Evolutionary conservation across 139 green algal species (phyloP).

Genomic region (Chlamydomonas incerta): DNA sequence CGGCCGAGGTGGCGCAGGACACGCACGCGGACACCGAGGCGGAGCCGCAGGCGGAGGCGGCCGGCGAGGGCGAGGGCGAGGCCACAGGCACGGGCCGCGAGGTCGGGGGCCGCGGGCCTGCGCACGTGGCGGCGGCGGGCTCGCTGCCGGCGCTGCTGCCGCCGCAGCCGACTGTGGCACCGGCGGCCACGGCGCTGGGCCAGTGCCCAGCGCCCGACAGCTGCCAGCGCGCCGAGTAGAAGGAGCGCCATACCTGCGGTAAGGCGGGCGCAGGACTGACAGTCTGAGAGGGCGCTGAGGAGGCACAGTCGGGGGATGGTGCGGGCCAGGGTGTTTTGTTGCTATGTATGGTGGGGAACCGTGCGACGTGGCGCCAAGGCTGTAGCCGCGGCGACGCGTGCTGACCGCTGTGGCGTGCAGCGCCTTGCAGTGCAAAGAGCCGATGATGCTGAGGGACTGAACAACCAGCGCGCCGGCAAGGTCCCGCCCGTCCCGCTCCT

Average conservation of each 20-base stretch:
- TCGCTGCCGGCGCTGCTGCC: background rate
- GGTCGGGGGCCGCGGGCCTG: too few relatives aligned
- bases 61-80: background rate
- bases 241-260: conserved; percentile 48
- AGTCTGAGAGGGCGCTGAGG: background rate
- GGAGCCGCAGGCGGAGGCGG: background rate
- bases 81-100: background rate
- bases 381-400: too few relatives aligned
- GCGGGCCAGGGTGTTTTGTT: too few relatives aligned
- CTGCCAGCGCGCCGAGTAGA: conserved; percentile 61
- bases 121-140: too few relatives aligned
- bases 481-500: too few relatives aligned
- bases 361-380: too few relatives aligned
- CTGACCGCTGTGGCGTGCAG: too few relatives aligned
- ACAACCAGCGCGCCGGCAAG: too few relatives aligned
- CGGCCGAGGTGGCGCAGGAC: background rate
- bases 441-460: too few relatives aligned
- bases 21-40: background rate
- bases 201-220: conserved; percentile 26
- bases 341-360: too few relatives aligned
- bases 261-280: background rate
- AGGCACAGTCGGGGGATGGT: background rate
- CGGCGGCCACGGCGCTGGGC: background rate
- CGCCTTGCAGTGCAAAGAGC: too few relatives aligned
- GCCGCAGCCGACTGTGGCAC: background rate